These are phyloP conservation scores for Pterocarpus santalinus DNA, from an alignment of 306 rosid genomes.

Conservation along the genomic window DNA sequence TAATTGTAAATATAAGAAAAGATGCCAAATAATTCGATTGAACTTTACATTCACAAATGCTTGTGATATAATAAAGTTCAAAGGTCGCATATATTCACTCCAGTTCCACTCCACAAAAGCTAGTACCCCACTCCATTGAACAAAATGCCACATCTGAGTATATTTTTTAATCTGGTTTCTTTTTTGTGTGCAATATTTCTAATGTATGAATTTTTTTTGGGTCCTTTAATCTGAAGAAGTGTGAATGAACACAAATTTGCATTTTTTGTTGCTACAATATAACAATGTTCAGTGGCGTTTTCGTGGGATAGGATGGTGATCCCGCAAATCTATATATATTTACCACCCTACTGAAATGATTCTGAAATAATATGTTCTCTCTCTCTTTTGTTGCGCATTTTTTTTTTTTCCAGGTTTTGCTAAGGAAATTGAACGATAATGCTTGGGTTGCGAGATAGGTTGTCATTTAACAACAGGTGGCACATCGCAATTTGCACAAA, in stretches of 20 bases:
- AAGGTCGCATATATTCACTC: conserved; percentile 1
- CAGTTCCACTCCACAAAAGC: not conserved
- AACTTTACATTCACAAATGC: too few species aligned
- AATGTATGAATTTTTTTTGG: not conserved
- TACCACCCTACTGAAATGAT: conserved; percentile 4
- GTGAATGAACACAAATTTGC: not conserved
- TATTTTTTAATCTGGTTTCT: not conserved
- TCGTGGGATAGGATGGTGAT: not conserved
- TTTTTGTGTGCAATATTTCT: not conserved
- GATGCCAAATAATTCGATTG: too few species aligned
- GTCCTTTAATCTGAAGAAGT: not conserved
- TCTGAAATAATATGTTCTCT: not conserved
- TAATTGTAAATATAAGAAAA: too few species aligned
- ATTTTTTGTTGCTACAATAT: not conserved
- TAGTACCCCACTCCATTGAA: not conserved
- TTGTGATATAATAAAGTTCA: not conserved
- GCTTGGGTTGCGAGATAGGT: conserved; percentile 7
- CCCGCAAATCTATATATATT: not conserved
- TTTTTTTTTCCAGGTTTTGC: not conserved
- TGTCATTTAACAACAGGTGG: conserved; percentile 24
- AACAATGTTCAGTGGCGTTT: too few species aligned
- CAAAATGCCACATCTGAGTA: not conserved
- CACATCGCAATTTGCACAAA: conserved; percentile 16
- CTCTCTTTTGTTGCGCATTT: not conserved
- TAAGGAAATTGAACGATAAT: conserved; percentile 6